Conservation (phyloP, 768 basidiomycete species). For the Porphyrellus cyaneotinctus region DNA sequence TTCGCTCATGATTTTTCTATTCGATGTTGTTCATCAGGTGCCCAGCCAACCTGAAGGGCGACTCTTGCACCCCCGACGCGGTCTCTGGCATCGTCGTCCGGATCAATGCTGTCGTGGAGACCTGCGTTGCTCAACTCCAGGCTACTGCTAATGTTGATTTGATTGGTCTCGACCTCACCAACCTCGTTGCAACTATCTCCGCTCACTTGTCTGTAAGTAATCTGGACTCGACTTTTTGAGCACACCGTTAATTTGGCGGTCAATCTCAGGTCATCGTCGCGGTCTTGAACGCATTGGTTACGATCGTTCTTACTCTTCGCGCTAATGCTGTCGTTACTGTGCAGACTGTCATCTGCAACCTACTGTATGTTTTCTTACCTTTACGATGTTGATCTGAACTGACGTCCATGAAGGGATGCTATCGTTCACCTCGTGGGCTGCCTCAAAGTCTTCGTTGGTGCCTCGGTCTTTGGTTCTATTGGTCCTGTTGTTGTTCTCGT, state of each 20-base stretch:
- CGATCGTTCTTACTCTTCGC: not conserved
- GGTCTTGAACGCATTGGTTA: constrained; percentile 7
- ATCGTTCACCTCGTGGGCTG: constrained; percentile 8
- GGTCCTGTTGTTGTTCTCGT: constrained; percentile 9
- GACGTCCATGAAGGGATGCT: not conserved
- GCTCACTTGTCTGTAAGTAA: constrained; percentile 2
- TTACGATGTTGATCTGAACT: not conserved
- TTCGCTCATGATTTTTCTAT: fast-evolving
- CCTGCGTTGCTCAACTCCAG: constrained; percentile 9
- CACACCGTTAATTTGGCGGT: not conserved
- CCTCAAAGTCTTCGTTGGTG: constrained; percentile 8
- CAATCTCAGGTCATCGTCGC: constrained; percentile 2
- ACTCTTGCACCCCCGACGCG: constrained; percentile 5
- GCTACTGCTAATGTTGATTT: constrained; percentile 2
- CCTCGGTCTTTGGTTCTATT: constrained; percentile 3
- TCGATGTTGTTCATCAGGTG: not conserved
- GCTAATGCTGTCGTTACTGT: not conserved
- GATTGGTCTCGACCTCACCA: constrained; percentile 7
- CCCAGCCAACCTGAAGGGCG: constrained; percentile 1
- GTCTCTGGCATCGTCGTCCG: constrained; percentile 9
- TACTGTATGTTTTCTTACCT: constrained; percentile 12
- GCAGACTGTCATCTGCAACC: not conserved
- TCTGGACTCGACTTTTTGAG: fast-evolving
- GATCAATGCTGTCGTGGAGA: constrained; percentile 8
- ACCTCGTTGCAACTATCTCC: constrained; percentile 4